Conservation (phyloP, 805 yeast genomes). For the Ogataea naganishii region DNA sequence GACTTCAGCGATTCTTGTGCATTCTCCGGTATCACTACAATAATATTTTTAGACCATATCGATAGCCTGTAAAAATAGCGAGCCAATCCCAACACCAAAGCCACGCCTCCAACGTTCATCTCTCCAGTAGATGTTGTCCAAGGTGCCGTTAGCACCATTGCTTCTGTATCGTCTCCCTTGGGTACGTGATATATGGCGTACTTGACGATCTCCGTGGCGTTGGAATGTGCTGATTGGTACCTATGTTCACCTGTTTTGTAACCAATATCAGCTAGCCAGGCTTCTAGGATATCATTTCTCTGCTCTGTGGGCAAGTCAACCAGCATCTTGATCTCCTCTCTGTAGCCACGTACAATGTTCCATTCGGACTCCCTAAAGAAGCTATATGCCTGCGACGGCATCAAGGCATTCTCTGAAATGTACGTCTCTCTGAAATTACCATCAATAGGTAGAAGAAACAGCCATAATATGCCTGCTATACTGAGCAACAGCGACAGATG, state of each 20-base stretch:
- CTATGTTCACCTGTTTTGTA: conserved; percentile 45
- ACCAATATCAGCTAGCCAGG: conserved; percentile 68
- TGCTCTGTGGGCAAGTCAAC: conserved; percentile 18
- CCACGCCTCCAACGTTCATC: conserved; percentile 72
- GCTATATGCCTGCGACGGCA: conserved; percentile 93
- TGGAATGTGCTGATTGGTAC: conserved; percentile 9
- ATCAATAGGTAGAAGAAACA: conserved; percentile 62
- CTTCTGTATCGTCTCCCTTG: conserved; percentile 92
- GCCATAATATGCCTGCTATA: conserved; percentile 43
- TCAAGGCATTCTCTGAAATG: conserved; percentile 89
- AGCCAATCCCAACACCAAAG: conserved; percentile 64
- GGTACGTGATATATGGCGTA: conserved; percentile 90
- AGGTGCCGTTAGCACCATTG: conserved; percentile 85
- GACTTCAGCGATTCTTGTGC: conserved; percentile 58
- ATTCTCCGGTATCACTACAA: conserved; percentile 74
- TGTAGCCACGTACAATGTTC: conserved; percentile 82
- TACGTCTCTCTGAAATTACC: conserved; percentile 82
- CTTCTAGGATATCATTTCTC: conserved; percentile 37
- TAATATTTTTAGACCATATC: conserved; percentile 91
- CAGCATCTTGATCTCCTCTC: conserved; percentile 45
- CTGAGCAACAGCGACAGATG: conserved; percentile 32
- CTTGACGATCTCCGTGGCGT: conserved; percentile 21
- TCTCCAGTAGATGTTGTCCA: conserved; percentile 64
- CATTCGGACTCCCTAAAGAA: conserved; percentile 92
- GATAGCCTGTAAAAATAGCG: conserved; percentile 80